Evolutionary conservation across 2,329 filamentous ascomycete genomes (phyloP).

Genomic region (Colletotrichum sp.): DNA sequence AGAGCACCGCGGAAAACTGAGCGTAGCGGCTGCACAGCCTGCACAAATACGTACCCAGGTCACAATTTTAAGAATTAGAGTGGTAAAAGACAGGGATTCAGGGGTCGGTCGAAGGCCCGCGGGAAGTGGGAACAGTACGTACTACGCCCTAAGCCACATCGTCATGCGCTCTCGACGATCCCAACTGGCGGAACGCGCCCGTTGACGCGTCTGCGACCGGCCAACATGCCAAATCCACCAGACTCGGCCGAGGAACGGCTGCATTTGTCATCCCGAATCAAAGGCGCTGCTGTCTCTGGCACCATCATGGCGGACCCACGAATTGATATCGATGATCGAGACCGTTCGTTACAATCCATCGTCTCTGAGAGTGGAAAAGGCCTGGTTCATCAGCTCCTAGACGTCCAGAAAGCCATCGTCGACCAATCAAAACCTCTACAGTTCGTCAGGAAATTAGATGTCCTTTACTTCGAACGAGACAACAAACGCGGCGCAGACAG

Average conservation of each 20-base stretch:
- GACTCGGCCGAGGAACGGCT: background rate
- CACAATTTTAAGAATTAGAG: background rate
- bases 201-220: background rate
- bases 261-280: background rate
- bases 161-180: background rate
- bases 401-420: background rate
- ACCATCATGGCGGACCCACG: background rate
- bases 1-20: background rate
- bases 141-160: background rate
- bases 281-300: background rate
- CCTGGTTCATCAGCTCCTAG: background rate
- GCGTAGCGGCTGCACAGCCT: background rate
- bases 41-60: background rate
- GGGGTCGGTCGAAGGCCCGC: background rate
- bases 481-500: background rate
- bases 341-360: background rate
- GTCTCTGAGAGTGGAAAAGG: background rate
- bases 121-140: conserved; percentile 2
- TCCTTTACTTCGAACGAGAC: background rate
- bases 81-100: background rate
- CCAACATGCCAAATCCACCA: background rate
- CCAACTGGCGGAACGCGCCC: background rate
- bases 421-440: background rate
- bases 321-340: background rate
- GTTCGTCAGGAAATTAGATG: background rate